A percentile compares a stretch with the other conserved stretches of the same genome.
Evolutionary conservation across 2,329 filamentous ascomycete species (phyloP).

Genomic region (Cryphonectria naterciae): DNA sequence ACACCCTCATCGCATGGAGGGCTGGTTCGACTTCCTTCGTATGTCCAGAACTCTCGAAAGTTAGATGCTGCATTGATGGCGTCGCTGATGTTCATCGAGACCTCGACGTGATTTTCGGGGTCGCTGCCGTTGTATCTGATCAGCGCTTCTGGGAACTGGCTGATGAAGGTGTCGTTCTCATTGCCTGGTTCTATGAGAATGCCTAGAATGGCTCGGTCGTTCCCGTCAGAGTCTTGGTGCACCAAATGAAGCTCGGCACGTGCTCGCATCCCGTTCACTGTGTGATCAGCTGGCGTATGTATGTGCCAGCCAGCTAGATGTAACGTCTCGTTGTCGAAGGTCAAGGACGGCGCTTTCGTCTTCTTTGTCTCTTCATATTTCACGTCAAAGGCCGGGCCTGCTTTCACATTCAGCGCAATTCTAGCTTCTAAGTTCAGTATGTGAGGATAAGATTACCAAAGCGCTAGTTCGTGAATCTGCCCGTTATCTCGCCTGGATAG

Average conservation of each 20-base stretch:
- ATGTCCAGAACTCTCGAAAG: slow-evolving; percentile 53
- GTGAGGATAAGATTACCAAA: slow-evolving; percentile 51
- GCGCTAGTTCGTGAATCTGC: slow-evolving; percentile 53
- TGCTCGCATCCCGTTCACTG: slow-evolving; percentile 45
- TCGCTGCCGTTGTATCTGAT: slow-evolving; percentile 44
- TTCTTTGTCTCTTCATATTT: slow-evolving; percentile 35
- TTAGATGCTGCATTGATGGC: slow-evolving; percentile 43
- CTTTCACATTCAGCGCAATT: not conserved
- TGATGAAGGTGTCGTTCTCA: slow-evolving; percentile 43
- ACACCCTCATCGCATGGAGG: slow-evolving; percentile 52
- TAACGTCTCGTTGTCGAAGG: slow-evolving; percentile 50
- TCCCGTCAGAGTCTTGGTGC: slow-evolving; percentile 46
- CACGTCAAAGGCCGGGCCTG: slow-evolving; percentile 33
- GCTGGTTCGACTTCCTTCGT: slow-evolving; percentile 50
- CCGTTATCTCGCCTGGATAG: slow-evolving; percentile 42
- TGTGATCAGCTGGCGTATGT: slow-evolving; percentile 55
- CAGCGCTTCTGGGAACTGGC: slow-evolving; percentile 44
- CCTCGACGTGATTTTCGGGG: not conserved
- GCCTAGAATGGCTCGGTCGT: slow-evolving; percentile 49
- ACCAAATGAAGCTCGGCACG: slow-evolving; percentile 55
- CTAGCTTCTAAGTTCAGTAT: not conserved
- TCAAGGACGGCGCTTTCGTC: slow-evolving; percentile 45
- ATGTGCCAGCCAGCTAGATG: slow-evolving; percentile 57
- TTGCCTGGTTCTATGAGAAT: slow-evolving; percentile 50
- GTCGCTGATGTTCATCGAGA: slow-evolving; percentile 37